Base-by-base conservation (phyloP, 2,329 filamentous ascomycete species). In the Neurospora sp. region DNA sequence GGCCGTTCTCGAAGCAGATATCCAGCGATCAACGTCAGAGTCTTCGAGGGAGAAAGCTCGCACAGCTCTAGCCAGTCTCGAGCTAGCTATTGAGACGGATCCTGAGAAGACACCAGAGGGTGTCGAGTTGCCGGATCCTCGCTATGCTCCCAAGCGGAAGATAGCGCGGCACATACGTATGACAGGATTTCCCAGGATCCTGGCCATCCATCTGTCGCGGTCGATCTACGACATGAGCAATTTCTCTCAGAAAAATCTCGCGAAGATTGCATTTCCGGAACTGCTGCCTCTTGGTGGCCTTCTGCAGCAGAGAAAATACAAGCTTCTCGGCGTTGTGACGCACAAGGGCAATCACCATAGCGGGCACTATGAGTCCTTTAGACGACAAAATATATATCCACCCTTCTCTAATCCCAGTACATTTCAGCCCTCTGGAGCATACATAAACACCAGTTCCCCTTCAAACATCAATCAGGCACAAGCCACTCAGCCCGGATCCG, bases 341-440 rank as follows among this genome's bases (percentile, higher is more conserved):
- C 96, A 99, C 78, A 97, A 97, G 77, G 96, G 96, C 43, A 96
- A 92, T 72, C 96, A 99, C 78, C 91, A 97, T 77, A 97, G 93
- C 76, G 96, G 96, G 0, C 96, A 99, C 78, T 99, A 99, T 81
- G 96, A 99, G 79, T 95, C 93, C 0, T 98, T 98, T 79, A 87
- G 96, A 40, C 88, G 96, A 43, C 96, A 98, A 79, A 91, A 92
- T 71, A 81, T 93, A 9, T 88, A 90, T 68, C 83, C 91, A 3
- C 94, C 94, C 0, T 98, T 90, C 78, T 91, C 93, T 1, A 97
- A 95, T 8, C 89, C 91, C 0, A 90, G 92, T 74, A 89, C 89
- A 0, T 95, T 97, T 79, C 90, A 91, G 71, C 86, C 86, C 6
- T 91, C 92, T 43, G 90, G 89, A 7, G 88, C 90, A 40, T 95